Evolutionary conservation across 2,329 filamentous ascomycete species (phyloP), one percentile per base, ranked within the genome.

Genomic region (Penicillium capsulatum): DNA sequence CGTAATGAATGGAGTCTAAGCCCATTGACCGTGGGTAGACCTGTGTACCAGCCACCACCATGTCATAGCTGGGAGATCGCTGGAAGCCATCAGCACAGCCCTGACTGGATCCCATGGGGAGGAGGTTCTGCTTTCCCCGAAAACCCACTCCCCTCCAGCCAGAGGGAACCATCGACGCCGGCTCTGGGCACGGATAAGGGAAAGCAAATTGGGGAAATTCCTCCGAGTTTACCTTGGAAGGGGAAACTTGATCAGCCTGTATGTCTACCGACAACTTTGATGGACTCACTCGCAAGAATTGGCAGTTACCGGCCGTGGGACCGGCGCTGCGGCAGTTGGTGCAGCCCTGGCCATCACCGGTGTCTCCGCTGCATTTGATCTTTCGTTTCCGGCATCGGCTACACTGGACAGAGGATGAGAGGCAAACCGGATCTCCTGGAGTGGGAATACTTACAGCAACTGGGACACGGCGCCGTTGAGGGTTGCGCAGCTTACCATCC

Each of bases 321-420:
- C 84, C 84, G 36, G 90, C 83, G 45, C 74, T 80, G 56, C 80
- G 84, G 71, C 91, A 97, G 63, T 90, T 94, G 8, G 76, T 72
- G 65, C 91, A 97, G n/a, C 83, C 81, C 27, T 72, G 68, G n/a
- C 84, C 84, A 56, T 83, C 79, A 20, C 84, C 85, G 22, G 76
- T 73, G 60, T 95, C 88, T 30, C 91, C 91, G 57, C 86, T 94
- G 69, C 91, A 97, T 53, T 87, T 84, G 55, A 97, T 97, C 73
- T 97, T 97, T 43, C 91, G 80, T 69, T 91, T 90, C 45, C 91
- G 81, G 66, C 91, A 97, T 51, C 91, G 81, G 24, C 81, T 80
- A 64, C 91, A 97, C 91, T 96, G 50, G 14, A 8, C 10, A 17
- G 17, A 31, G 19, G 5, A 27, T 7, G 13, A 32, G 15, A 24